Conservation (phyloP, 192 early-diverging fungal genomes). For the Chytriomyces hyalinus region DNA sequence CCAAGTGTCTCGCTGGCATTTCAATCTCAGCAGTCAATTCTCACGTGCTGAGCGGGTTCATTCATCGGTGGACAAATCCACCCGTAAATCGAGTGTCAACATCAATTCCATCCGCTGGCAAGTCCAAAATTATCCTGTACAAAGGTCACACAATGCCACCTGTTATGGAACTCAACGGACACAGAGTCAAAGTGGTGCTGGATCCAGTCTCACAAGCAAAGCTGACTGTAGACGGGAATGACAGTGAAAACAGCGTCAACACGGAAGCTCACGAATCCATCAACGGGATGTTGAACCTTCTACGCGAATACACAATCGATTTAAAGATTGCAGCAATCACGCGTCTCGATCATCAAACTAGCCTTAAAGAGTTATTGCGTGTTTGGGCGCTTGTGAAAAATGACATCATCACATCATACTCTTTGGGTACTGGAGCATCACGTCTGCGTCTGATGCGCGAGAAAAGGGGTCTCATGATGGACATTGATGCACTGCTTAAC, state of each 20-base stretch:
- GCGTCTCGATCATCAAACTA: background rate
- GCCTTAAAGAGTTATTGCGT: background rate
- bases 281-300: background rate
- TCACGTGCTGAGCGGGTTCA: slow-evolving; percentile 7
- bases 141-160: background rate
- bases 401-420: background rate
- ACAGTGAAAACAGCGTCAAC: too few species aligned
- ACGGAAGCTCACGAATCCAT: too few species aligned
- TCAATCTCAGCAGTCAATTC: background rate
- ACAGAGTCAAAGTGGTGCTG: background rate
- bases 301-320: slow-evolving; percentile 10
- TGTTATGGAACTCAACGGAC: background rate
- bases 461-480: slow-evolving; percentile 8
- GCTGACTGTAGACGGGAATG: background rate
- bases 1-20: background rate
- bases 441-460: slow-evolving; percentile 12
- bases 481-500: slow-evolving; percentile 9
- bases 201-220: background rate
- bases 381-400: background rate
- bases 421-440: background rate
- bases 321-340: slow-evolving; percentile 11
- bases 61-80: background rate
- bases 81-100: background rate
- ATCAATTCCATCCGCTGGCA: background rate
- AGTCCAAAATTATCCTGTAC: background rate